Evolutionary conservation across 768 basidiomycete species (phyloP).

Genomic region (Mycena chlorophos): DNA sequence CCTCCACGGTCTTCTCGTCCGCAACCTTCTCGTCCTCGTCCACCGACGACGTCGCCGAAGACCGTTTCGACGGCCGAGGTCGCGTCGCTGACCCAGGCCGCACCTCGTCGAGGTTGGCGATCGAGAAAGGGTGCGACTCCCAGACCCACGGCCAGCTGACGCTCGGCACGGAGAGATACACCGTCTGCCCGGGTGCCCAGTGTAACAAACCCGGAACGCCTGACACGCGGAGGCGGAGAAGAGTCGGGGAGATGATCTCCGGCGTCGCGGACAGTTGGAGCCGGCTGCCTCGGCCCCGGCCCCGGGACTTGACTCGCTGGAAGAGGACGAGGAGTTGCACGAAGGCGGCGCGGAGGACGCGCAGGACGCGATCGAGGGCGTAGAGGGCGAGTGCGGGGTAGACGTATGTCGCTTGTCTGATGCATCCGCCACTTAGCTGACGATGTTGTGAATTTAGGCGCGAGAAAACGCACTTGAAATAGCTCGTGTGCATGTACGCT

Average conservation of each 20-base stretch:
- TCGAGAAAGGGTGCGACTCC: conserved; percentile 65
- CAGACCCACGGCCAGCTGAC: conserved; percentile 42
- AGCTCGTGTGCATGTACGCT: conserved; percentile 42
- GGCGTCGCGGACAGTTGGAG: conserved; percentile 37
- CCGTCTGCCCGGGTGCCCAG: conserved; percentile 55
- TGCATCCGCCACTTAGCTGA: not conserved
- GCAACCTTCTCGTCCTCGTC: conserved; percentile 1
- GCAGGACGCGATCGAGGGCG: conserved; percentile 55
- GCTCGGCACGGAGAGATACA: conserved; percentile 50
- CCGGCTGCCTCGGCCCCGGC: too few relatives aligned
- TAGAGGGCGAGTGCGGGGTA: conserved; percentile 57
- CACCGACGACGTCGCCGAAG: not conserved
- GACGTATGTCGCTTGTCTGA: conserved; percentile 38
- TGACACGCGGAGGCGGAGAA: conserved; percentile 52
- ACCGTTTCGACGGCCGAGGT: conserved; percentile 3
- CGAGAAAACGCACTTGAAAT: conserved; percentile 28
- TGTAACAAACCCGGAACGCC: conserved; percentile 39
- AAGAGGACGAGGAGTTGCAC: too few relatives aligned
- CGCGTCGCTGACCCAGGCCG: not conserved
- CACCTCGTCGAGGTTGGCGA: conserved; percentile 48
- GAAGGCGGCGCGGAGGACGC: conserved; percentile 43
- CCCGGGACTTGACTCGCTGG: conserved; percentile 18
- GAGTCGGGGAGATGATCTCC: conserved; percentile 45
- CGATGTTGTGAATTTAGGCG: not conserved
- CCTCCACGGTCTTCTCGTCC: not conserved